Evolutionary conservation across 208 protist genomes (phyloP), one percentile per base, ranked within the genome.

Genomic region (Wallacemonas sp.): DNA sequence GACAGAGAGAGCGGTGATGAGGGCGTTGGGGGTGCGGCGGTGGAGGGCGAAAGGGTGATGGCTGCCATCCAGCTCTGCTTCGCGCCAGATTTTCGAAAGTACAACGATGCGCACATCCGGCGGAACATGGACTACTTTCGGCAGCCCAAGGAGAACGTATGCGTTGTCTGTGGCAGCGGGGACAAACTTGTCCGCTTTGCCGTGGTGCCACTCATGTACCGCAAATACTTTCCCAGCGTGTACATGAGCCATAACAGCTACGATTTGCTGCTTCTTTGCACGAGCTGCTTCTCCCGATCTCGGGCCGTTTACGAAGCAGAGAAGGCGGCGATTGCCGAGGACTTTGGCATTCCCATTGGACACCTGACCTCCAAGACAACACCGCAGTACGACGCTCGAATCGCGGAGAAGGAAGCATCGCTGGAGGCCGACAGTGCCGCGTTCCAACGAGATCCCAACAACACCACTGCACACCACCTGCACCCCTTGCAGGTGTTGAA

Each of bases 211-310:
- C 58, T 90, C 44, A 74, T 79, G 68, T 85, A 87, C 59, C 67
- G 84, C 30, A 85, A 80, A 38, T 83, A 83, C 66, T 90, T 90
- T 46, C 80, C 80, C 3, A 85, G 77, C 54, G 78, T 85, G 33
- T 90, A 83, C 70, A 87, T 90, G 79, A 87, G 77, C 39, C 80
- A 90, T 67, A 86, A 90, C 59, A 87, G 77, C 68, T 90, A 85
- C 65, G 84, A 90, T 34, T 45, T 90, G 28, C 66, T 90, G 44
- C 71, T 90, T 26, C 39, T 90, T 28, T 90, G 79, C 55, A 75
- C 77, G 19, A 60, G 12, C 19, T 90, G 77, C 67, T 90, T 90
- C 69, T 68, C 72, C 24, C 62, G 21, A 38, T 64, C 73, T n/a
- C 63, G 72, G 21, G 22, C 2, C 2, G n/a, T 77, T 0, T 85